A percentile compares a stretch with the other conserved stretches of the same genome.
phyloP scores from a whole-genome alignment of 345 rosid species.

The Boechera divaricarpa region DNA sequence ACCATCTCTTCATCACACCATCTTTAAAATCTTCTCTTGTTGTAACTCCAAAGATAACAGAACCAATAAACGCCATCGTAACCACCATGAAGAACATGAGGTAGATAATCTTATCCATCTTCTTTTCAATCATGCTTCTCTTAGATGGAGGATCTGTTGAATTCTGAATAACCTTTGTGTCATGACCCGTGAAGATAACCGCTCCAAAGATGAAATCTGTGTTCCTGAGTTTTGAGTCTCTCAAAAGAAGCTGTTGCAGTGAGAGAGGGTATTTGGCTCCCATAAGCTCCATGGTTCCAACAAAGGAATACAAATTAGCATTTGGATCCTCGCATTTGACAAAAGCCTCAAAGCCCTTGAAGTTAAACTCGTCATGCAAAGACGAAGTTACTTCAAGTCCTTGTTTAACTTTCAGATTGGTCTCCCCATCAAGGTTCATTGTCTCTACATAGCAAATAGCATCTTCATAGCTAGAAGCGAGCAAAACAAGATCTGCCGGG shows the following conservation, averaged over 20 bases:
- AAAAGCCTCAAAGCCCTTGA: slow-evolving; percentile 62
- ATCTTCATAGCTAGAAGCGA: slow-evolving; percentile 83
- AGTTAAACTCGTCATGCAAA: slow-evolving; percentile 63
- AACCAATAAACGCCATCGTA: slow-evolving; percentile 64
- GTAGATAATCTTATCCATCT: slow-evolving; percentile 82
- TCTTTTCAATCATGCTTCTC: slow-evolving; percentile 83
- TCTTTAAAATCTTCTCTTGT: slow-evolving; percentile 66
- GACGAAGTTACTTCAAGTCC: slow-evolving; percentile 72
- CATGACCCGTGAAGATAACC: slow-evolving; percentile 86
- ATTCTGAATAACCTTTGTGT: slow-evolving; percentile 93
- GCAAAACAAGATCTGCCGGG: slow-evolving; percentile 82
- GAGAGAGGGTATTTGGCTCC: slow-evolving; percentile 66
- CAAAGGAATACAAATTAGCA: slow-evolving; percentile 80
- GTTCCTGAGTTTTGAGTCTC: slow-evolving; percentile 87
- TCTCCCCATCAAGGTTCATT: slow-evolving; percentile 96
- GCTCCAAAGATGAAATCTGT: slow-evolving; percentile 82
- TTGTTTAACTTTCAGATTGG: slow-evolving; percentile 86
- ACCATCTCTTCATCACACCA: slow-evolving; percentile 84
- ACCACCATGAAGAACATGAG: slow-evolving; percentile 63
- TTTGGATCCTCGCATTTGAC: slow-evolving; percentile 93
- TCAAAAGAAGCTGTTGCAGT: slow-evolving; percentile 82
- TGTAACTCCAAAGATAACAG: slow-evolving; percentile 69
- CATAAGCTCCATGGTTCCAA: slow-evolving; percentile 73
- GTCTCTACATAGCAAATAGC: slow-evolving; percentile 93
- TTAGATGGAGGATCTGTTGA: slow-evolving; percentile 85